Base-by-base conservation (phyloP, 1,284 basidiomycete genomes). In the Phenoliferia sp. region DNA sequence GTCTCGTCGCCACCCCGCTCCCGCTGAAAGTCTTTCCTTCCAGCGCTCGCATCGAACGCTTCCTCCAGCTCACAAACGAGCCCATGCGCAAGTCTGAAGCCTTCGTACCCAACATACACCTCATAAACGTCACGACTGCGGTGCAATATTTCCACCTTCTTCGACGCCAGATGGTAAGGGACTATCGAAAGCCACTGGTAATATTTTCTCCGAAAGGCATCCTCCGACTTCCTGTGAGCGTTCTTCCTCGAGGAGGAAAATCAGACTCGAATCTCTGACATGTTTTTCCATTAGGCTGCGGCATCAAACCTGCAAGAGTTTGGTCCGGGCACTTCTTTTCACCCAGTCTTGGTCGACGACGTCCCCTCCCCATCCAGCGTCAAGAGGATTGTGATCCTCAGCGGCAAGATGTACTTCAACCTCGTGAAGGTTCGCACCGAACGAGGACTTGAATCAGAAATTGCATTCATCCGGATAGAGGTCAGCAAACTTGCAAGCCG, bases 141-240 rank as follows among this genome's bases (percentile, higher is more conserved):
- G 89, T 90, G 1, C 90, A 94, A 69, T 90, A 92, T 76, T 94
- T 94, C 85, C 92, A 94, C 78, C 82, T 94, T 0, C 82, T 95
- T 31, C 82, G 92, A 59, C 83, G 92, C 55, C 92, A 94, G 78
- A 85, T 94, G 78, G 82, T 84, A 75, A 83, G 92, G 48, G 91
- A 92, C 73, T 94, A 87, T 80, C 84, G 92, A 66, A 92, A 91
- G 77, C 92, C 91, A 0, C 81, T 94, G 57, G 82, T 94, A 44
- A 85, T 94, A 12, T 89, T 90, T 19, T 88, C 85, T 5, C 92
- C 92, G 0, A 94, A 94, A 76, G 88, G 86, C 1, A 81, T 94
- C 15, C 81, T 94, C 10, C 85, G 92, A 33, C 83, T 90, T 35
- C 83, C 90, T 12, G 91, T 92, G 77, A 50, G 87, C 82, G 61